These are phyloP conservation scores for Vanrija sp. DNA, from an alignment of 1,284 basidiomycete species.

Conservation along the genomic window DNA sequence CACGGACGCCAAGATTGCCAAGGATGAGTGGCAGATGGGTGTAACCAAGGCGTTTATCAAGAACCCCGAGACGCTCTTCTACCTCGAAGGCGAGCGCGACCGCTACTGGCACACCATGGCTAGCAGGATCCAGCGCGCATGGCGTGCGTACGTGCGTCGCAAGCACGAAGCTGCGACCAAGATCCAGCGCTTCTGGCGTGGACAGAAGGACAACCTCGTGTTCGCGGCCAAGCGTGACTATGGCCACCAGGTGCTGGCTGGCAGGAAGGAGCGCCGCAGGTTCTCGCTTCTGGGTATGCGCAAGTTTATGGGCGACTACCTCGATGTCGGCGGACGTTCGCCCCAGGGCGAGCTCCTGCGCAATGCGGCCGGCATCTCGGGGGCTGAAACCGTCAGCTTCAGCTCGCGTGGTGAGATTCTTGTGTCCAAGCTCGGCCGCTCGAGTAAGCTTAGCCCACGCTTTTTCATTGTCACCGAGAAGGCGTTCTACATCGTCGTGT, in stretches of 20 bases:
- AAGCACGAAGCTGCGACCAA: slow-evolving; percentile 91
- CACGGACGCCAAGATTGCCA: slow-evolving; percentile 89
- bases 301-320: slow-evolving; percentile 94
- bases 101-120: slow-evolving; percentile 99
- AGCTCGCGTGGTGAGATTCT: slow-evolving; percentile 81
- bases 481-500: slow-evolving; percentile 78
- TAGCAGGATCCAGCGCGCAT: slow-evolving; percentile 90
- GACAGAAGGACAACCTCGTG: slow-evolving; percentile 88
- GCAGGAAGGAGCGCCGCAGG: slow-evolving; percentile 87
- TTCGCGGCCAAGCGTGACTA: slow-evolving; percentile 89
- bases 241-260: slow-evolving; percentile 85
- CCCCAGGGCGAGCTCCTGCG: slow-evolving; percentile 75
- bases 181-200: slow-evolving; percentile 98
- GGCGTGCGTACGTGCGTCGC: slow-evolving; percentile 91
- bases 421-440: slow-evolving; percentile 80
- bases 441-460: slow-evolving; percentile 87
- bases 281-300: slow-evolving; percentile 93
- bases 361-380: slow-evolving; percentile 66
- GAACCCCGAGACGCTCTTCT: slow-evolving; percentile 99
- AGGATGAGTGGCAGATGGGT: slow-evolving; percentile 99
- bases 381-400: slow-evolving; percentile 75
- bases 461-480: slow-evolving; percentile 86
- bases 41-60: slow-evolving; percentile 99
- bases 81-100: slow-evolving; percentile 97
- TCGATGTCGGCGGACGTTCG: slow-evolving; percentile 80